A percentile compares a stretch with the other conserved stretches of the same genome.
Evolutionary conservation across 2,329 filamentous ascomycete genomes (phyloP).

Genomic region (Arthrobotrys megalospora): DNA sequence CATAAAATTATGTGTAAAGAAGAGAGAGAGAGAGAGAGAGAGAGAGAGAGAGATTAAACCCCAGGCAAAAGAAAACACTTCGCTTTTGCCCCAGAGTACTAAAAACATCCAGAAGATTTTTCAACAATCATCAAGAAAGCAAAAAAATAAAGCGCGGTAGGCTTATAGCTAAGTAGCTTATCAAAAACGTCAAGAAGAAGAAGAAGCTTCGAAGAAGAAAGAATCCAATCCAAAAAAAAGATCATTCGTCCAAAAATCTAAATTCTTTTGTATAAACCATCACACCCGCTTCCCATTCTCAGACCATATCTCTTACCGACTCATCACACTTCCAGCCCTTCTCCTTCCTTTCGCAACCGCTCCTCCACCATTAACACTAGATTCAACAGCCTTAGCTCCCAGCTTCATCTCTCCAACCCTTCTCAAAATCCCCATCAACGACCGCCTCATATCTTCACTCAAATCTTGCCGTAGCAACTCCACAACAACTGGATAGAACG

Average conservation of each 20-base stretch:
- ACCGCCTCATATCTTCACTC: slow-evolving; percentile 81
- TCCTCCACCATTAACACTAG: slow-evolving; percentile 15
- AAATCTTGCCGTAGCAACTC: slow-evolving; percentile 88
- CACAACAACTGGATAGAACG: slow-evolving; percentile 88
- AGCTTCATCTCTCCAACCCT: slow-evolving; percentile 82
- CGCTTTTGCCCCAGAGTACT: too few species aligned
- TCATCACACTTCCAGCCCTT: slow-evolving; percentile 55
- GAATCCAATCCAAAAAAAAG: background rate
- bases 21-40: too few species aligned
- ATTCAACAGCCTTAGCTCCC: slow-evolving; percentile 34
- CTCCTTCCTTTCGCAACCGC: slow-evolving; percentile 15
- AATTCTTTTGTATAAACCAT: background rate
- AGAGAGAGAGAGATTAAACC: background rate
- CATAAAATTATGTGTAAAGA: too few species aligned
- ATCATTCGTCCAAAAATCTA: slow-evolving; percentile 6
- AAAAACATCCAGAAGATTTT: too few species aligned
- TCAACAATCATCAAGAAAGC: too few species aligned
- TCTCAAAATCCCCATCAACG: slow-evolving; percentile 82
- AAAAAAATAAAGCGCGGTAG: too few species aligned
- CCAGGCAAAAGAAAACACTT: background rate
- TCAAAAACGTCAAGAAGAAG: too few species aligned
- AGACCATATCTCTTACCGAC: background rate
- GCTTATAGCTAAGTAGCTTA: too few species aligned
- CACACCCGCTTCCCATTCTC: too few species aligned
- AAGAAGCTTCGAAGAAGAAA: too few species aligned